Evolutionary conservation across 78 protist species (phyloP).

Genomic region (Pigoraptor vietnamica): DNA sequence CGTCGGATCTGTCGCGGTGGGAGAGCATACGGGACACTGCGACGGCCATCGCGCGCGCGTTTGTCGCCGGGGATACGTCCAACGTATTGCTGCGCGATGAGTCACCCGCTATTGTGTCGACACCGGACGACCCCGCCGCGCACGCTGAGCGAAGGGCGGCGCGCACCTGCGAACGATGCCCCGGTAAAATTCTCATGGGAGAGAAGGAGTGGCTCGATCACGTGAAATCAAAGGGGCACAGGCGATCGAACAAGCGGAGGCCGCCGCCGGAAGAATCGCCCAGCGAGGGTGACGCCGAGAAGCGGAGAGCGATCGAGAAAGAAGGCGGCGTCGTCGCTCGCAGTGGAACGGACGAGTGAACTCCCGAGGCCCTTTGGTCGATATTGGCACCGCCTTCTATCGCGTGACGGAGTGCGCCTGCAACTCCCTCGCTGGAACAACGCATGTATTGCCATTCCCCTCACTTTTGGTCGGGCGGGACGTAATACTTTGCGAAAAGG

Average conservation of each 20-base stretch:
- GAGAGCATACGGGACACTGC: background rate
- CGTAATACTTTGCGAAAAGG: conserved; percentile 20
- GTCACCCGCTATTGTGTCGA: background rate
- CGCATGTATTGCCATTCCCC: too few species aligned
- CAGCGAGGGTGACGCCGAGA: background rate
- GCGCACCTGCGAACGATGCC: background rate
- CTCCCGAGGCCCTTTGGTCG: too few species aligned
- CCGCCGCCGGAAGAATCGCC: background rate
- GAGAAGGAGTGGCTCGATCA: background rate
- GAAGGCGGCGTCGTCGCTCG: too few species aligned
- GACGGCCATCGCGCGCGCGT: background rate
- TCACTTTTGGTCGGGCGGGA: background rate
- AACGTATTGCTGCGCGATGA: background rate
- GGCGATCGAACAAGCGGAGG: background rate
- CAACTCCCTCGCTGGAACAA: too few species aligned
- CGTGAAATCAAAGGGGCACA: background rate
- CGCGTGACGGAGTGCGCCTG: too few species aligned
- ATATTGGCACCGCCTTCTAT: too few species aligned
- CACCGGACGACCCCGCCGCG: too few species aligned
- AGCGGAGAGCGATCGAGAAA: background rate
- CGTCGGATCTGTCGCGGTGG: background rate
- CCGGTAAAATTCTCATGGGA: background rate
- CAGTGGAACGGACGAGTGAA: too few species aligned
- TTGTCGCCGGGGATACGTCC: background rate
- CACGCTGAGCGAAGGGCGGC: too few species aligned